Evolutionary conservation across 805 yeast genomes (phyloP).

Genomic region (Starmerella sirachaensis): DNA sequence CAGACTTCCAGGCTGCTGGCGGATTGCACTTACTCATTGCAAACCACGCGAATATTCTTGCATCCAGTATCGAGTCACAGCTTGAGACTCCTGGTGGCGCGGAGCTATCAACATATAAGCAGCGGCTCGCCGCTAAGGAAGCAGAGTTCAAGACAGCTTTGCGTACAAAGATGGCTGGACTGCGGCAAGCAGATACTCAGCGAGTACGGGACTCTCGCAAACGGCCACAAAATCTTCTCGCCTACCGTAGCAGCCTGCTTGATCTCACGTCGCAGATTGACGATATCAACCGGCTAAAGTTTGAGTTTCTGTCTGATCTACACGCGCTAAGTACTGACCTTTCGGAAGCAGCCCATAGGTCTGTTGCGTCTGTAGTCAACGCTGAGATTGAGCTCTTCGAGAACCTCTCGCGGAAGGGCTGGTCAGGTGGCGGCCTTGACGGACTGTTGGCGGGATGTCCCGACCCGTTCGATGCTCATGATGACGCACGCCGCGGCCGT

Average conservation of each 20-base stretch:
- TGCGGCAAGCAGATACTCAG: conserved; percentile 50
- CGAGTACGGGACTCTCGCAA: conserved; percentile 47
- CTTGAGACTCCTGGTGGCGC: conserved; percentile 43
- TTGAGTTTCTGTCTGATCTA: conserved; percentile 57
- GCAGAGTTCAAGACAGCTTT: conserved; percentile 42
- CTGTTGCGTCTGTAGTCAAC: conserved; percentile 53
- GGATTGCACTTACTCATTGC: conserved; percentile 68
- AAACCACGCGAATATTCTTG: conserved; percentile 62
- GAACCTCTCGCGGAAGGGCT: conserved; percentile 70
- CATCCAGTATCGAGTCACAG: conserved; percentile 42
- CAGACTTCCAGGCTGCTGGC: conserved; percentile 57
- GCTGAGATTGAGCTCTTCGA: conserved; percentile 76
- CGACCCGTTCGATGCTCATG: conserved; percentile 41
- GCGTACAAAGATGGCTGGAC: conserved; percentile 38
- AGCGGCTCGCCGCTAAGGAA: conserved; percentile 38
- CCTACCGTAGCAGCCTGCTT: conserved; percentile 53
- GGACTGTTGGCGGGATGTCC: conserved; percentile 50
- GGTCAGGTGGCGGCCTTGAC: conserved; percentile 81
- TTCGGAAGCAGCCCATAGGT: conserved; percentile 41
- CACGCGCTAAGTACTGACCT: conserved; percentile 51
- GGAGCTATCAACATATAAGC: conserved; percentile 36
- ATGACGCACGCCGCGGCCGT: not conserved
- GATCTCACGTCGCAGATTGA: conserved; percentile 65
- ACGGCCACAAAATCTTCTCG: conserved; percentile 51
- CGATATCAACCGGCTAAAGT: conserved; percentile 63